Evolutionary conservation across 768 basidiomycete genomes (phyloP).

Genomic region (Leccinum uliginosum): DNA sequence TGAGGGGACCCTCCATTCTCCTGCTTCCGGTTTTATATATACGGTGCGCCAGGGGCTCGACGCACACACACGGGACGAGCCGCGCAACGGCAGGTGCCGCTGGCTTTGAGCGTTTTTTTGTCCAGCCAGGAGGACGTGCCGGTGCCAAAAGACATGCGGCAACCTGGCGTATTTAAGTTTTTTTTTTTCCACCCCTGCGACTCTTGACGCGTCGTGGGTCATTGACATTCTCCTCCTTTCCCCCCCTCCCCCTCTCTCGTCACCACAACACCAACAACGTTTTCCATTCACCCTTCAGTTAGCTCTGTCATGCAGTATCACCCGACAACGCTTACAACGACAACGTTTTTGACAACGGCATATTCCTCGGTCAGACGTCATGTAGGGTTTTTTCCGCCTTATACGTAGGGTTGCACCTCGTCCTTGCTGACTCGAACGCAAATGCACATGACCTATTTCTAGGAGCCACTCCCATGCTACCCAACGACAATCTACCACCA

Average conservation of each 20-base stretch:
- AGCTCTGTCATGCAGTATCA: slow-evolving; percentile 11
- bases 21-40: background rate
- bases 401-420: background rate
- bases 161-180: slow-evolving; percentile 21
- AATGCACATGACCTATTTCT: background rate
- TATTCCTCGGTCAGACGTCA: slow-evolving; percentile 19
- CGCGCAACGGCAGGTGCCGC: slow-evolving; percentile 10
- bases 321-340: background rate
- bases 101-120: slow-evolving; percentile 14
- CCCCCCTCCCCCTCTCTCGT: slow-evolving; percentile 2
- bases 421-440: background rate
- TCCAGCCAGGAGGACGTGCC: background rate
- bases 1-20: slow-evolving; percentile 7
- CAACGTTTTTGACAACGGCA: slow-evolving; percentile 2
- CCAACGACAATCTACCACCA: slow-evolving; percentile 14
- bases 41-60: slow-evolving; percentile 19
- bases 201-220: slow-evolving; percentile 12
- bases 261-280: slow-evolving; percentile 8
- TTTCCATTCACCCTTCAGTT: background rate
- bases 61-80: slow-evolving; percentile 12
- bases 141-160: slow-evolving; percentile 11
- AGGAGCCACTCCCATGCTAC: slow-evolving; percentile 16
- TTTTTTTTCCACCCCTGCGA: slow-evolving; percentile 4
- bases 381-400: slow-evolving; percentile 13
- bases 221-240: slow-evolving; percentile 1